Evolutionary conservation across 2,329 filamentous ascomycete species (phyloP), one percentile per base, ranked within the genome.

Genomic region (Xylariaceae sp.): DNA sequence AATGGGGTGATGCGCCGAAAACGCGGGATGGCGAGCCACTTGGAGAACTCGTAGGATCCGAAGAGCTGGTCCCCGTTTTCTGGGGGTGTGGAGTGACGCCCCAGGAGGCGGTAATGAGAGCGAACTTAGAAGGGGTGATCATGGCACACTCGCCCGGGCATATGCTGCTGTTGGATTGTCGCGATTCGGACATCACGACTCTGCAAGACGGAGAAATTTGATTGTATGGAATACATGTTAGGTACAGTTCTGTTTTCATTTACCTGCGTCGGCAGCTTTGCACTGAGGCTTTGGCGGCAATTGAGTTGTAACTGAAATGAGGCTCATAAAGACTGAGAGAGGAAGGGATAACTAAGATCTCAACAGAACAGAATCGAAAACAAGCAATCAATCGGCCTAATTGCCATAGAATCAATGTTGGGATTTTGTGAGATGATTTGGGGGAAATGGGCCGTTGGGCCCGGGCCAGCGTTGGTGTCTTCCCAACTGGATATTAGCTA

Each of bases 31-130:
- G 76, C 0, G 62, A 67, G 48, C 67, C 67, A 21, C 57, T 72
- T 22, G 57, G 67, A 12, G 65, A 68, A 22, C n/a, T 46, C 13
- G 51, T 65, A 1, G 60, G 65, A 15, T 68, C 66, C 13, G 69
- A 73, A 13, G 71, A 76, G 2, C 71, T 76, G 22, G 71, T 84
- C 29, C 80, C 80, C 0, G 76, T 83, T 3, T 83, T 83, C 58
- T 81, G 83, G 81, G 84, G 80, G 0, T 87, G 83, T 63, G 83
- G 83, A 32, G 83, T 86, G 10, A 86, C 84, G 36, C 83, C 84
- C 1, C 83, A 86, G 63, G 78, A 84, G 63, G 83, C 81, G 13
- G 80, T 86, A 1, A 78, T 84, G 74, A 73, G 71, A 53, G 80
- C 81, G 5, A 69, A 66, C 7, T 62, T 84, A 43, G 62, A 78